These are phyloP conservation scores for Ascobolus immersus DNA, from an alignment of 495 filamentous ascomycete genomes.

Conservation along the genomic window DNA sequence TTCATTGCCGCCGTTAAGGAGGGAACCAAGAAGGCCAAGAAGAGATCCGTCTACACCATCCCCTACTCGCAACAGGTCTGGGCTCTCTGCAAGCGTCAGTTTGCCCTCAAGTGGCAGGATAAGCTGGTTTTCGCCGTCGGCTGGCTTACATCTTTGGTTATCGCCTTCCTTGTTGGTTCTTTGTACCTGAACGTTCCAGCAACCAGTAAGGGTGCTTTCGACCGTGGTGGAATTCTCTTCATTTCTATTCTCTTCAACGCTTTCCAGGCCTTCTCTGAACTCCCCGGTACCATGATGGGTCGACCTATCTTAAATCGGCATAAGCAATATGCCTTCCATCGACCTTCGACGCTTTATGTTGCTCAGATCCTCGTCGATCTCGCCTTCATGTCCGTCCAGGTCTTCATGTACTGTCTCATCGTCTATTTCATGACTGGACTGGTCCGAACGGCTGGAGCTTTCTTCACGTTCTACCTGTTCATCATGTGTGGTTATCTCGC, in stretches of 20 bases:
- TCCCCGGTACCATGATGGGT: constrained; percentile 45
- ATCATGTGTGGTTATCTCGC: constrained; percentile 44
- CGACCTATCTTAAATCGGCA: constrained; percentile 56
- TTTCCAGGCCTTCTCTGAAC: constrained; percentile 52
- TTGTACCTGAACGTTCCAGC: constrained; percentile 44
- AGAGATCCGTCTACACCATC: constrained; percentile 53
- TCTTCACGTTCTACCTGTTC: constrained; percentile 54
- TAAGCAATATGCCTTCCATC: constrained; percentile 51
- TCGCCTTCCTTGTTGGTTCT: constrained; percentile 55
- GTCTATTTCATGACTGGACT: constrained; percentile 62
- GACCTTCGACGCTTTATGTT: constrained; percentile 54
- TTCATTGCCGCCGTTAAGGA: constrained; percentile 53
- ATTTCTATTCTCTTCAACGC: constrained; percentile 54
- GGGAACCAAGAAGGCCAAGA: constrained; percentile 31
- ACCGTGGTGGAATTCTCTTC: constrained; percentile 52
- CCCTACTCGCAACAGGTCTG: constrained; percentile 57
- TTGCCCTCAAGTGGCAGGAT: constrained; percentile 63
- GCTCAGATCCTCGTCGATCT: constrained; percentile 60
- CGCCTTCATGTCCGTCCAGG: constrained; percentile 37
- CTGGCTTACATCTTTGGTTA: constrained; percentile 48
- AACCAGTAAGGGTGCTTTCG: constrained; percentile 47
- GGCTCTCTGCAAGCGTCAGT: constrained; percentile 62
- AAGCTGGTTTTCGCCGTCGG: constrained; percentile 47
- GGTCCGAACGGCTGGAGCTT: constrained; percentile 37
- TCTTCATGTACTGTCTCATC: constrained; percentile 45